These are phyloP conservation scores for Bruguiera sexangula DNA, from an alignment of 345 rosid genomes.

Conservation along the genomic window DNA sequence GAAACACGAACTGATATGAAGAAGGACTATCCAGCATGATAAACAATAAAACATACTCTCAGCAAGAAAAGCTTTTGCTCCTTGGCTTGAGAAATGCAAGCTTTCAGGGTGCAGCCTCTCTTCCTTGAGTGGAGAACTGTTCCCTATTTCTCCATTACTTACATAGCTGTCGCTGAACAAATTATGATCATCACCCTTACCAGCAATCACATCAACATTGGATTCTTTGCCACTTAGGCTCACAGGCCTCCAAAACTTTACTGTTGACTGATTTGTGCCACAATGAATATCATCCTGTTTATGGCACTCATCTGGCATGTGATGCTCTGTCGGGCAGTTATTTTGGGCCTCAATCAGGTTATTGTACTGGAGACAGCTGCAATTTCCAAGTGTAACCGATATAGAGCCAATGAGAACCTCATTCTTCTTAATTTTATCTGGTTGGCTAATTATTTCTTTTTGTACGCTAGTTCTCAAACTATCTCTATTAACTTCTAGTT, in stretches of 20 bases:
- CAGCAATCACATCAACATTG: slow-evolving; percentile 14
- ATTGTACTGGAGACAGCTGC: slow-evolving; percentile 29
- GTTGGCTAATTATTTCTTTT: slow-evolving; percentile 43
- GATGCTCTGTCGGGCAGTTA: slow-evolving; percentile 35
- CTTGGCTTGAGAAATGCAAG: slow-evolving; percentile 44
- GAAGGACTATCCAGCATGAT: neutral
- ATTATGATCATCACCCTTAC: slow-evolving; percentile 21
- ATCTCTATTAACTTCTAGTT: slow-evolving; percentile 42
- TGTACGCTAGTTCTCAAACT: slow-evolving; percentile 31
- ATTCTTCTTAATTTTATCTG: slow-evolving; percentile 39
- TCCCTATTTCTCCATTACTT: slow-evolving; percentile 17
- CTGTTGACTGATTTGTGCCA: slow-evolving; percentile 25
- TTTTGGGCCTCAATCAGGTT: slow-evolving; percentile 34
- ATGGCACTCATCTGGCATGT: slow-evolving; percentile 29
- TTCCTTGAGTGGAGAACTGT: slow-evolving; percentile 4
- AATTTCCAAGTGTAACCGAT: slow-evolving; percentile 56
- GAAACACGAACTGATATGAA: too few relatives aligned
- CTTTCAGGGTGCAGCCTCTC: slow-evolving; percentile 26
- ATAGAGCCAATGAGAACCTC: slow-evolving; percentile 87
- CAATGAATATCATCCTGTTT: slow-evolving; percentile 26
- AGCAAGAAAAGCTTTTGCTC: slow-evolving; percentile 74
- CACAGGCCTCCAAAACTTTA: slow-evolving; percentile 50
- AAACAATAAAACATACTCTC: slow-evolving; percentile 48
- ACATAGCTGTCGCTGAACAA: slow-evolving; percentile 13
- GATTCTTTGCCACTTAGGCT: slow-evolving; percentile 34